Evolutionary conservation across 1,284 basidiomycete species (phyloP).

Genomic region (Ustilago cynodontis): DNA sequence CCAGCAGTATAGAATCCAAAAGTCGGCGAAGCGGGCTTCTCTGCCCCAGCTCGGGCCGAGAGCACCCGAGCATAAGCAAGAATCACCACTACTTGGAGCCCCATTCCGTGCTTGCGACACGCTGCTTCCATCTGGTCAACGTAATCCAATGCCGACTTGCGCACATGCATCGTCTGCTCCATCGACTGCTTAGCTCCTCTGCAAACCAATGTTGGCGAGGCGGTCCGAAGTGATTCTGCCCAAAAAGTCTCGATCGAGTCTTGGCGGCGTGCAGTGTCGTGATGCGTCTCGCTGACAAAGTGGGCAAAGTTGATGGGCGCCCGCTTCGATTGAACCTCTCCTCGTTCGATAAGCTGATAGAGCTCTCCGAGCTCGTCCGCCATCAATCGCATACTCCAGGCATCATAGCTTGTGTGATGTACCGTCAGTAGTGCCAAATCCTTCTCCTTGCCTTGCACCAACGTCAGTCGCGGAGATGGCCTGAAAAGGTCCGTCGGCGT

Average conservation of each 20-base stretch:
- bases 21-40: slow-evolving; percentile 8
- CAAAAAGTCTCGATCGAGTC: no score
- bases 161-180: slow-evolving; percentile 12
- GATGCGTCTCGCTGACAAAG: no score
- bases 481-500: slow-evolving; percentile 18
- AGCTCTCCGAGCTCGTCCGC: slow-evolving; percentile 5
- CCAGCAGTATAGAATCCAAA: slow-evolving; percentile 29
- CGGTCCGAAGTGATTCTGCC: background rate
- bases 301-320: no score
- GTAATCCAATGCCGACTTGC: background rate
- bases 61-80: slow-evolving; percentile 22
- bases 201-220: slow-evolving; percentile 19
- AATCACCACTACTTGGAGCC: slow-evolving; percentile 22
- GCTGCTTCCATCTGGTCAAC: background rate
- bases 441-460: slow-evolving; percentile 12
- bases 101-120: slow-evolving; percentile 15
- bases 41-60: background rate
- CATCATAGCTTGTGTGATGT: slow-evolving; percentile 25
- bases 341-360: slow-evolving; percentile 3
- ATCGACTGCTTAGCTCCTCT: slow-evolving; percentile 13
- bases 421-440: slow-evolving; percentile 17
- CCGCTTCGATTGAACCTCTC: no score
- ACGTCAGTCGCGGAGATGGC: slow-evolving; percentile 17
- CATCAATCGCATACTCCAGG: slow-evolving; percentile 27
- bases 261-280: no score